A percentile compares a stretch with the other conserved stretches of the same genome.
phyloP scores from a whole-genome alignment of 768 basidiomycete species.

The Psilocybe cubensis region DNA sequence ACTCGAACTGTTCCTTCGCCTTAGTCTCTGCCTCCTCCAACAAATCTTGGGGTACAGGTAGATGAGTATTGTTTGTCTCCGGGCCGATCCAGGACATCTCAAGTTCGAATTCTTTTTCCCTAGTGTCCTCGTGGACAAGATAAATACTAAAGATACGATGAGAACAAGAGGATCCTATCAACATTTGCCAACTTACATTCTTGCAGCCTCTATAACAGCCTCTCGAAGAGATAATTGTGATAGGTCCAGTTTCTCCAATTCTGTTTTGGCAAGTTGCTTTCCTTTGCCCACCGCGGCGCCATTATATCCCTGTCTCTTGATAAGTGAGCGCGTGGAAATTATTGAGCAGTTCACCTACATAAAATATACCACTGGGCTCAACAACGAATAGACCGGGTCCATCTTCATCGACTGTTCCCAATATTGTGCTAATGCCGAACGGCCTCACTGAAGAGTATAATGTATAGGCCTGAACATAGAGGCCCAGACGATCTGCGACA shows the following conservation, averaged over 20 bases:
- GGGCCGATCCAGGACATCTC: slow-evolving; percentile 97
- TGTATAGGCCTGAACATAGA: slow-evolving; percentile 95
- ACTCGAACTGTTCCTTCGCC: slow-evolving; percentile 85
- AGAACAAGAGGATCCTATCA: not conserved
- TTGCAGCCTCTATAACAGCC: slow-evolving; percentile 90
- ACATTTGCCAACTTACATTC: slow-evolving; percentile 74
- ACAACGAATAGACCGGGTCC: slow-evolving; percentile 89
- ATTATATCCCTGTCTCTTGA: slow-evolving; percentile 75
- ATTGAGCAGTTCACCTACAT: slow-evolving; percentile 50
- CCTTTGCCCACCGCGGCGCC: slow-evolving; percentile 98
- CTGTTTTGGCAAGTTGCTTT: slow-evolving; percentile 97
- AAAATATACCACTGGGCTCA: slow-evolving; percentile 93
- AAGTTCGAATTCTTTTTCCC: slow-evolving; percentile 98
- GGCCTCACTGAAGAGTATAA: slow-evolving; percentile 98
- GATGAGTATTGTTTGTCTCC: slow-evolving; percentile 80
- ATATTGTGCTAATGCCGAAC: slow-evolving; percentile 92
- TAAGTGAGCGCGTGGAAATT: not conserved
- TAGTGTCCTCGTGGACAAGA: slow-evolving; percentile 95
- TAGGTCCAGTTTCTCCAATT: slow-evolving; percentile 94
- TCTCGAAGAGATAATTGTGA: slow-evolving; percentile 79
- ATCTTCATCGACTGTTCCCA: slow-evolving; percentile 86
- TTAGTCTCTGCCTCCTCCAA: slow-evolving; percentile 83
- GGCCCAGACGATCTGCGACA: slow-evolving; percentile 74
- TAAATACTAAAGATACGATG: slow-evolving; percentile 69
- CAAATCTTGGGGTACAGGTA: slow-evolving; percentile 84